These are phyloP conservation scores for Ophiostoma ulmi DNA, from an alignment of 2,329 filamentous ascomycete genomes.

Conservation along the genomic window DNA sequence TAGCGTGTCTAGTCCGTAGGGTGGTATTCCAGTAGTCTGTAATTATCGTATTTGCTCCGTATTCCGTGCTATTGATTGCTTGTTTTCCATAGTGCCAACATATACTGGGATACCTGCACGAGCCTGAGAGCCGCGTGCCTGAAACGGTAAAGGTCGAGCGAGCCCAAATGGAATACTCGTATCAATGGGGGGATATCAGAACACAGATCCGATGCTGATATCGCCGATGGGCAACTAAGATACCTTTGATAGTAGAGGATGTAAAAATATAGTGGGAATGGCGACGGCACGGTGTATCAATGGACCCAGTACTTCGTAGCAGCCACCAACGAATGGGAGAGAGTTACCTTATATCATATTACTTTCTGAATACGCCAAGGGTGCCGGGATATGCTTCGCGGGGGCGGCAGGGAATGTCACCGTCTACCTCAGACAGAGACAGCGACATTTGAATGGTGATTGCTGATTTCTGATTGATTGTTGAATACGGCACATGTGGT, in stretches of 20 bases:
- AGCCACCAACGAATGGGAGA: neutral
- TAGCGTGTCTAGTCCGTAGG: neutral
- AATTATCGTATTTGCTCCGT: constrained; percentile 3
- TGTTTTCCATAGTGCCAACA: constrained; percentile 2
- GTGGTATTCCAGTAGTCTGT: constrained; percentile 1
- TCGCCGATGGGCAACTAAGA: neutral
- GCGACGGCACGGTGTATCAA: neutral
- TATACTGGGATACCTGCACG: neutral
- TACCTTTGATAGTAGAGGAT: too few relatives aligned
- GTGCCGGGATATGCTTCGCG: neutral
- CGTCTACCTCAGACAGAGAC: neutral
- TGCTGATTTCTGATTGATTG: neutral
- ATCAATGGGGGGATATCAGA: neutral
- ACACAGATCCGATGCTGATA: neutral
- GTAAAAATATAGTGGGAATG: neutral
- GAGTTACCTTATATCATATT: neutral
- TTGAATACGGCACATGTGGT: neutral
- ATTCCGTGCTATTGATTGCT: constrained; percentile 9
- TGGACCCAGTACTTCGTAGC: too few relatives aligned
- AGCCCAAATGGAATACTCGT: neutral
- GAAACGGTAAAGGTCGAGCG: neutral
- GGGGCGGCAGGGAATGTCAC: neutral
- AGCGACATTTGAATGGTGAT: neutral
- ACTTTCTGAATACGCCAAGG: neutral
- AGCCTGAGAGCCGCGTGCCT: neutral